Evolutionary conservation across 2,329 filamentous ascomycete genomes (phyloP).

Genomic region (Ampelomyces quisqualis): DNA sequence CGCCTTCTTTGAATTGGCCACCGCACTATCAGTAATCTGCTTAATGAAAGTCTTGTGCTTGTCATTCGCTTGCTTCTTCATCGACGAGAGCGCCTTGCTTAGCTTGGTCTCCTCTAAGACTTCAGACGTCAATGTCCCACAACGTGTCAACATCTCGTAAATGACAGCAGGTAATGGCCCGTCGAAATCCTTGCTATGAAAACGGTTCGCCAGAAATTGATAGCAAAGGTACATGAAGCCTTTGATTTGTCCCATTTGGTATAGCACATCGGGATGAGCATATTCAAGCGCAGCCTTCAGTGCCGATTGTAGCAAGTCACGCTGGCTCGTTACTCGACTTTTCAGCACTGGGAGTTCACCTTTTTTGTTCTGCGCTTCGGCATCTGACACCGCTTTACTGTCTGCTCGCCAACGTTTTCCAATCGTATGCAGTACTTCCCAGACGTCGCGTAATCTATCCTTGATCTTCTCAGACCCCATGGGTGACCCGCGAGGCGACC

Average conservation of each 20-base stretch:
- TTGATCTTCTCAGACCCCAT: slow-evolving; percentile 56
- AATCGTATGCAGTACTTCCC: slow-evolving; percentile 60
- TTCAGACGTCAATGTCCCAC: slow-evolving; percentile 62
- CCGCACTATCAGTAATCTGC: slow-evolving; percentile 53
- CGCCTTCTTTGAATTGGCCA: slow-evolving; percentile 46
- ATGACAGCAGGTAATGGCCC: slow-evolving; percentile 45
- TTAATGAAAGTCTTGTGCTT: slow-evolving; percentile 63
- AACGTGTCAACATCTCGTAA: slow-evolving; percentile 60
- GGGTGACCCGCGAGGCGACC: slow-evolving; percentile 57
- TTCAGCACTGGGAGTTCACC: slow-evolving; percentile 57
- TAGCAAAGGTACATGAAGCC: slow-evolving; percentile 50
- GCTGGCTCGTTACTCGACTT: slow-evolving; percentile 58
- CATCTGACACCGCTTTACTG: slow-evolving; percentile 57
- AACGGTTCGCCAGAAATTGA: slow-evolving; percentile 52
- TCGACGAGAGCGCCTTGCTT: slow-evolving; percentile 62
- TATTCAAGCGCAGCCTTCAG: slow-evolving; percentile 49
- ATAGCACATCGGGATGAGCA: slow-evolving; percentile 51
- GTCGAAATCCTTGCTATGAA: slow-evolving; percentile 49
- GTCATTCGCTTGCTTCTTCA: slow-evolving; percentile 65
- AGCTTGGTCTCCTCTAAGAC: slow-evolving; percentile 65
- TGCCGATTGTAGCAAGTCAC: slow-evolving; percentile 57
- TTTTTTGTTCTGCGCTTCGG: slow-evolving; percentile 58
- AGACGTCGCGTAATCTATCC: slow-evolving; percentile 57
- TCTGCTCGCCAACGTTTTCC: slow-evolving; percentile 63
- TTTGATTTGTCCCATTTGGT: slow-evolving; percentile 42